Base-by-base conservation (phyloP, 129 eudicot species). In the Flaveria brownii region DNA sequence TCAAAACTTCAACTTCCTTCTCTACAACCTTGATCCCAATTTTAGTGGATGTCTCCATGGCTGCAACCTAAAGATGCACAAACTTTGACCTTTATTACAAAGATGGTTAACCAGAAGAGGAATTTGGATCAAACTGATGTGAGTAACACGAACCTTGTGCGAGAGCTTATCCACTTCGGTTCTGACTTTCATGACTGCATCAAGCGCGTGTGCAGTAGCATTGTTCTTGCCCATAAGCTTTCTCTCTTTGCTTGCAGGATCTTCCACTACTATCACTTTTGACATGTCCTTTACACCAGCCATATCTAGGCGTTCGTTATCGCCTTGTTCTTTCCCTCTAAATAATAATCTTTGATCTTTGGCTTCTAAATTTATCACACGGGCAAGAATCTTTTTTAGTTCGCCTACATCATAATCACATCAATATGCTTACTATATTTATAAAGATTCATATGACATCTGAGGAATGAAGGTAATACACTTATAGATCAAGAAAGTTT, bases 221-320 rank as follows among this genome's bases (percentile, higher is more conserved):
- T 57, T 65, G 8, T 69, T 79, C 77, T 72, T 86, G 70, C 79
- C 86, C 42, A 71, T 61, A 17, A 83, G 75, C 66, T 88, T 85
- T 75, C 56, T 83, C 72, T 86, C 90, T 76, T 82, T 88, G 83
- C 90, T 88, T 16, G 90, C 90, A n/a, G 90, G 93, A 72, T 80
- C 90, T 75, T 88, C 93, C 76, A 88, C 49, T n/a, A 88, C 72
- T 41, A 88, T 83, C 45, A 88, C 80, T 65, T 88, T 88, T 60
- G 93, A 88, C 88, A 76, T 79, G 80, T 88, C 90, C 77, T 76
- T 80, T 60, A 88, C 70, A 42, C 93, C 93, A 20, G 87, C 86
- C 82, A 82, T 86, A 36, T 83, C 88, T 74, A 88, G 51, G 33
- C 76, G 78, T 67, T 88, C 93, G 2, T 74, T 76, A 16, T 88